A percentile compares a stretch with the other conserved stretches of the same genome.
Evolutionary conservation across 441 rosid species (phyloP).

Genomic region (Gossypium gossypioides): DNA sequence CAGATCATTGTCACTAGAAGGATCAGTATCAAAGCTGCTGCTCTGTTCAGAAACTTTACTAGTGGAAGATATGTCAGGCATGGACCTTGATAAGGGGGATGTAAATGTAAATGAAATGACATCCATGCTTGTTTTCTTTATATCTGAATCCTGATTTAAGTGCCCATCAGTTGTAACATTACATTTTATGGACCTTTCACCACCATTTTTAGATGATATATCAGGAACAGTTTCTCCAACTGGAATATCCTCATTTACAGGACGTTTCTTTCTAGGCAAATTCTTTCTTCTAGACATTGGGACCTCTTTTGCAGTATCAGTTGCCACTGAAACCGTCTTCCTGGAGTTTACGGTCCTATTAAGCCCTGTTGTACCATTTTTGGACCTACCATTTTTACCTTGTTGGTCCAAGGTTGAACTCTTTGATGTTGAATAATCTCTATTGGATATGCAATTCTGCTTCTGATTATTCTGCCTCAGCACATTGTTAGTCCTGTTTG

Average conservation of each 20-base stretch:
- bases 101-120: constrained; percentile 86
- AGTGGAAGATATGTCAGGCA: background rate
- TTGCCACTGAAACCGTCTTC: constrained; percentile 21
- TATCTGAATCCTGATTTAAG: constrained; percentile 21
- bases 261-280: constrained; percentile 30
- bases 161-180: constrained; percentile 30
- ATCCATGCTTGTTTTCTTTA: constrained; percentile 48
- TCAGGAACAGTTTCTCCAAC: constrained; percentile 23
- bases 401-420: constrained; percentile 33
- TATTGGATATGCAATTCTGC: constrained; percentile 41
- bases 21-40: constrained; percentile 19
- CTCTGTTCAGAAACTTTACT: constrained; percentile 18
- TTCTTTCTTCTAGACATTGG: constrained; percentile 32
- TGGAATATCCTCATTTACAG: constrained; percentile 22
- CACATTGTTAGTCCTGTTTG: constrained; percentile 29
- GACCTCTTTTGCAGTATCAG: constrained; percentile 24
- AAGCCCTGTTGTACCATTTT: constrained; percentile 22
- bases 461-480: constrained; percentile 57
- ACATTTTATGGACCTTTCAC: constrained; percentile 32
- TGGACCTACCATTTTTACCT: constrained; percentile 27
- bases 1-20: constrained; percentile 18
- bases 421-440: constrained; percentile 26
- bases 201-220: constrained; percentile 27
- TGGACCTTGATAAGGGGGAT: constrained; percentile 40
- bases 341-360: constrained; percentile 37